Base-by-base conservation (phyloP, 2,329 filamentous ascomycete species). In the Neonectria neomacrospora region DNA sequence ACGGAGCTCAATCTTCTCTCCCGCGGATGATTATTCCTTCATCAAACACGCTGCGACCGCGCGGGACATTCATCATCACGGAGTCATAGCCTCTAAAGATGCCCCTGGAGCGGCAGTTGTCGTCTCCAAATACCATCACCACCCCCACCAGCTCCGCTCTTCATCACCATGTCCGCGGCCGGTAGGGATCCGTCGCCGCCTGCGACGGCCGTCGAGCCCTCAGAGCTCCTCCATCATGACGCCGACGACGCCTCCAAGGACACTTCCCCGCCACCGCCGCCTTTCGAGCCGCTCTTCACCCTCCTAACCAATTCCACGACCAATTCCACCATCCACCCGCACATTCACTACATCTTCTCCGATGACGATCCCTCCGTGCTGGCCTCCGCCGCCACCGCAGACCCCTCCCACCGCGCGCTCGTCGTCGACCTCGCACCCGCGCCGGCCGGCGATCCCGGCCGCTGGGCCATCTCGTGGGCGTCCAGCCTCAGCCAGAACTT, bases 341-440 rank as follows among this genome's bases (percentile, higher is more conserved):
- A 88, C 56, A 89, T 97, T 1, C 93, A 95, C 80, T 98, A 98
- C 80, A 86, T 98, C 74, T 98, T 99, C 81, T 88, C 88, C 71
- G 94, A 98, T 78, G 96, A 98, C 78, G 94, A 97, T 74, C 87
- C 89, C 2, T 91, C 94, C 50, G 82, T 91, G 47, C 82, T 97
- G 39, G 91, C 91, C 1, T 85, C 88, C 39, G 89, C 91, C 2
- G 89, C 77, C 78, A 87, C 75, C 57, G 62, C 69, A 11, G 73
- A 76, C 65, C 66, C 72, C 14, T 53, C 72, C n/a, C 73, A 82
- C 62, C 82, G 87, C 52, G 79, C 86, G 39, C 74, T 90, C 45
- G 72, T 90, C 30, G 78, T 90, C 8, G 86, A 90, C 70, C 77
- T 90, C 26, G 64, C 54, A 1, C 68, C 70, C 16, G 79, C 78